A percentile compares a stretch with the other conserved stretches of the same genome.
phyloP scores from a whole-genome alignment of 2,329 filamentous ascomycete species.

The Arthroderma sp. region DNA sequence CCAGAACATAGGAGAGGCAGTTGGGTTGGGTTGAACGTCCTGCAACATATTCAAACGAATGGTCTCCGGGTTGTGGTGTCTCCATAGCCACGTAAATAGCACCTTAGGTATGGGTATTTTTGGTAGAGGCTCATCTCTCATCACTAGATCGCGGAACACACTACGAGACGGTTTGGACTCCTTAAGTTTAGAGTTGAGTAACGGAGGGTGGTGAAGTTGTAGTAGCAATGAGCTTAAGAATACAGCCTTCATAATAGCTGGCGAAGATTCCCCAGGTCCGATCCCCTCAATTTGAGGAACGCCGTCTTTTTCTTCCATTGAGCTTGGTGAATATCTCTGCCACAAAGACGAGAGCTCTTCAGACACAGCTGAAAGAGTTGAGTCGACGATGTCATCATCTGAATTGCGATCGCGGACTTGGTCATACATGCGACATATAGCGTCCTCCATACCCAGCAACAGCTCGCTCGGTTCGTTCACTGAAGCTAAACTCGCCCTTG shows the following conservation, averaged over 20 bases:
- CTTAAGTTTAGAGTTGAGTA: constrained; percentile 20
- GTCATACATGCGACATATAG: constrained; percentile 54
- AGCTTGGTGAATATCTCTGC: constrained; percentile 23
- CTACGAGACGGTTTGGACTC: constrained; percentile 17
- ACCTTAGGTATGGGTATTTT: constrained; percentile 54
- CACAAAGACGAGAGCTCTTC: constrained; percentile 27
- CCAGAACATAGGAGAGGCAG: constrained; percentile 71
- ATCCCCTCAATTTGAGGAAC: constrained; percentile 44
- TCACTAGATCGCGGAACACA: constrained; percentile 22
- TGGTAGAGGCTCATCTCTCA: constrained; percentile 19
- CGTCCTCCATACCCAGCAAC: constrained; percentile 62
- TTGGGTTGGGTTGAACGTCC: constrained; percentile 56
- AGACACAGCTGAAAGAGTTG: constrained; percentile 25
- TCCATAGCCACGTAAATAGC: constrained; percentile 70
- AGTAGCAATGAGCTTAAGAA: constrained; percentile 70
- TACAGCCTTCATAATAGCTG: constrained; percentile 60
- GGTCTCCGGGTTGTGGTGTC: constrained; percentile 59
- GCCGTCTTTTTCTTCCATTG: constrained; percentile 31
- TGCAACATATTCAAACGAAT: constrained; percentile 55
- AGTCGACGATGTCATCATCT: constrained; percentile 23
- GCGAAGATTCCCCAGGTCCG: constrained; percentile 50
- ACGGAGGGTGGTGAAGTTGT: constrained; percentile 60
- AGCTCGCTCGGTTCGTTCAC: constrained; percentile 60
- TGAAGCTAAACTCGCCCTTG: constrained; percentile 43
- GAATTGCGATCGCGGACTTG: constrained; percentile 26